Evolutionary conservation across 73 alveolate genomes (phyloP), one percentile per base, ranked within the genome.

Genomic region (Symbiodinium pilosum): DNA sequence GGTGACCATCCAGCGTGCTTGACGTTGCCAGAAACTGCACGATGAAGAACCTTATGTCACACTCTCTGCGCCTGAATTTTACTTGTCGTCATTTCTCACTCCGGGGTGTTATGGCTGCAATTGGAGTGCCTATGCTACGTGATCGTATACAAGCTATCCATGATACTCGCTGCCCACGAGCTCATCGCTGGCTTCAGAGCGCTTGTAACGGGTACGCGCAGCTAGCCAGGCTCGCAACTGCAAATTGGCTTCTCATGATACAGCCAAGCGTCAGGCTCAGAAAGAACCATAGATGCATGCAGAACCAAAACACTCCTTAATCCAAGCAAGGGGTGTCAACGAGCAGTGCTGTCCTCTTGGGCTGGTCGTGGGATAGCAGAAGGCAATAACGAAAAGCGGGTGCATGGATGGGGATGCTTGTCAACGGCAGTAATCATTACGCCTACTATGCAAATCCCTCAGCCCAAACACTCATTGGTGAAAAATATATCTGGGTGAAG

Each of bases 21-120:
- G 81, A 64, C 12, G 81, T 64, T n/a, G 81, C 81, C 81, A 64
- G 38, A 64, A 64, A 64, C 81, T 64, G 81, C 39, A 64, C 34
- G 0, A 64, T 64, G 38, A 64, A 24, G 38, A 64, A 64, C 81
- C 81, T 64, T 64, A 24, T 32, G 3, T 2, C 26, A 26, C 2
- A 24, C 32, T 54, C 32, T 16, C 14, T 54, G 73, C 32, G 73
- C 26, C 73, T 54, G 18, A 30, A 7, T 4, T 0, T 6, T 26
- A 16, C 28, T 5, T 8, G 34, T 54, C 32, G 71, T 12, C 71
- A 54, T 4, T 12, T 54, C 0, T 5, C n/a, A 21, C 26, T 21
- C 71, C 1, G 71, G 26, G 71, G 26, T 54, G 71, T 54, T 30
- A 30, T 54, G n/a, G 26, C 71, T 21, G 71, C 71, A 24, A 51